Base-by-base conservation (phyloP, 306 rosid genomes). In the Vicia faba region DNA sequence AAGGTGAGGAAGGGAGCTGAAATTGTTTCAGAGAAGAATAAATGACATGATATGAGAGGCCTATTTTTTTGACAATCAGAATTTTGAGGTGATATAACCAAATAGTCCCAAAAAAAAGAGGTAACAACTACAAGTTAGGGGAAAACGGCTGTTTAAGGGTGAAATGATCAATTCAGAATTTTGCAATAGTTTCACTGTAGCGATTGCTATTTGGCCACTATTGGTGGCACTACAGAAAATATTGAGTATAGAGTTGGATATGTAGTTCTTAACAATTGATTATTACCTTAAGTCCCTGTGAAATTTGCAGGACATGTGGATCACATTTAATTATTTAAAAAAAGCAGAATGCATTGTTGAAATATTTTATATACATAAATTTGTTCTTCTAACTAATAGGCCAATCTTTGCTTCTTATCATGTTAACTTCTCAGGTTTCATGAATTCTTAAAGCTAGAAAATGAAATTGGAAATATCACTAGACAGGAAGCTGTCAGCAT, bases 401-500 rank as follows among this genome's bases (percentile, higher is more conserved):
- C 44, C 66, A 59, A 31, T 74, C 35, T 40, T 40, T 55, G 80
- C 66, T 61, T 67, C 76, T 66, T 35, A 18, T 41, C 66, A 20
- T 73, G 66, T 72, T 25, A 46, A 80, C 75, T 35, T 84, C 56
- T 73, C 88, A 92, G 98, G 89, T 92, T 92, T 75, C 96, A 92
- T 63, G 90, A 89, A 67, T 92, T 92, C 85, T 77, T 92, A 75
- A 92, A 92, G 91, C 85, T 89, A 64, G 91, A 87, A 89, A 92
- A 89, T 89, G 98, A 92, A 84, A 84, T 89, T 61, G 96, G 98
- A 78, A 92, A 89, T 84, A 92, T 92, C 79, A 89, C 98, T 55
- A 86, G 96, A 76, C 98, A 92, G 79, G 98, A 92, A 86, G 96
- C 98, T 75, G 96, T 92, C 78, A 92, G 98, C 96, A 92, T 92